Evolutionary conservation across 345 rosid species (phyloP), one percentile per base, ranked within the genome.

Genomic region (Dipteronia sinensis): DNA sequence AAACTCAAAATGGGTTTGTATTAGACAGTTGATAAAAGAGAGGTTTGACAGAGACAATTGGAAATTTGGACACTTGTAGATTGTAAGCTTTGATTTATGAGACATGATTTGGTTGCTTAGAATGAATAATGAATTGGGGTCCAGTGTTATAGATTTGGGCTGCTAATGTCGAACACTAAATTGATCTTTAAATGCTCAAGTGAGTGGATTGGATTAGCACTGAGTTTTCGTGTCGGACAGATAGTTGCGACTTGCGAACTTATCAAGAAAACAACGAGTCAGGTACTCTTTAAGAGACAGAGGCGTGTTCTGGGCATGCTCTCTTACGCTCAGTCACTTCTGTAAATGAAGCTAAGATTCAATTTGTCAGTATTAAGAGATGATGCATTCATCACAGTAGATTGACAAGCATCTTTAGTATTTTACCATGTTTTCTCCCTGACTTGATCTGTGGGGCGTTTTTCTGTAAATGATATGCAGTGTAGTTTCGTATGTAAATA

Each of bases 131-230:
- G 29, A 34, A 53, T 16, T 70, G 63, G 49, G 56, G 67, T 59
- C 49, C 6, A 22, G 65, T 38, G 27, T 13, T 22, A 2, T 40
- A n/a, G 29, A 72, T 34, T 72, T 55, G 20, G 49, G 65, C 34
- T 72, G 23, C 27, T 56, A 20, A 58, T n/a, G 17, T 19, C 7
- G 23, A 17, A 20, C 55, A 2, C 16, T 42, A 15, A 19, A 2
- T 73, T 55, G 53, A 55, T 72, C 38, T 59, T 40, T 34, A 59
- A 72, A 38, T 59, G 76, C 73, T 51, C 42, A 1, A 49, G 74
- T 51, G 4, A 58, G 72, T 20, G 3, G 31, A n/a, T 71, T 69
- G 25, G 58, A 53, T 19, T 55, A 20, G 53, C 42, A 59, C 63
- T n/a, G 51, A 59, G 29, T 56, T 29, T 20, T 72, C 65, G 4